A percentile compares a stretch with the other conserved stretches of the same genome.
Conservation (phyloP, 164 flowering plant species). For the Sextonia rubra region DNA sequence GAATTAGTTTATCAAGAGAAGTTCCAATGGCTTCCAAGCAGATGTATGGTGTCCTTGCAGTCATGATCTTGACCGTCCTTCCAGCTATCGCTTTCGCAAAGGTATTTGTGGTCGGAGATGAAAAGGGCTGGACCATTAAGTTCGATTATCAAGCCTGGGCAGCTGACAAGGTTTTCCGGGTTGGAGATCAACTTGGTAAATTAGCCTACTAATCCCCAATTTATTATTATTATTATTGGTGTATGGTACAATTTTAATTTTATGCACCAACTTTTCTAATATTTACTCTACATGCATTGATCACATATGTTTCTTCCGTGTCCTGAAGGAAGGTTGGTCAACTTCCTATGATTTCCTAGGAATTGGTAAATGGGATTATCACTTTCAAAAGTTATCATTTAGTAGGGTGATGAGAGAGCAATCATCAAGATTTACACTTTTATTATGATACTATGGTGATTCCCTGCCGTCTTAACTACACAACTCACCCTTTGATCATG, state of each 20-base stretch:
- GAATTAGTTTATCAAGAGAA: not conserved
- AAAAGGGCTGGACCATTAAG: constrained; percentile 20
- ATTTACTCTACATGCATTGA: not conserved
- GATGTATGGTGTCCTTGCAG: constrained; percentile 3
- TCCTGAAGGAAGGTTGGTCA: no score
- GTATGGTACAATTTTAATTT: not conserved
- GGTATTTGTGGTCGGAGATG: constrained; percentile 14
- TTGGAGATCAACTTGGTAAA: constrained; percentile 28
- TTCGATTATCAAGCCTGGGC: constrained; percentile 25
- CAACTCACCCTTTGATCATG: no score
- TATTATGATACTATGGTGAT: no score
- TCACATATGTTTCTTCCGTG: not conserved
- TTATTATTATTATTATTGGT: not conserved
- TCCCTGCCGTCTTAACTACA: no score
- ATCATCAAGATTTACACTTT: no score
- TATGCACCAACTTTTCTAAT: not conserved
- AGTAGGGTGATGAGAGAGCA: no score
- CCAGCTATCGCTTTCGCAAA: not conserved
- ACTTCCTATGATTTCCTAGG: not conserved
- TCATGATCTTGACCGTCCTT: not conserved
- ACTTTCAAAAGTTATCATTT: no score
- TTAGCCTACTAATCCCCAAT: not conserved
- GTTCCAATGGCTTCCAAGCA: constrained; percentile 12
- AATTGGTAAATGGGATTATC: no score
- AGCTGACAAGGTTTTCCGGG: constrained; percentile 13